phyloP scores from a whole-genome alignment of 371 early-diverging fungal species.

The Rhizomucor pusillus region DNA sequence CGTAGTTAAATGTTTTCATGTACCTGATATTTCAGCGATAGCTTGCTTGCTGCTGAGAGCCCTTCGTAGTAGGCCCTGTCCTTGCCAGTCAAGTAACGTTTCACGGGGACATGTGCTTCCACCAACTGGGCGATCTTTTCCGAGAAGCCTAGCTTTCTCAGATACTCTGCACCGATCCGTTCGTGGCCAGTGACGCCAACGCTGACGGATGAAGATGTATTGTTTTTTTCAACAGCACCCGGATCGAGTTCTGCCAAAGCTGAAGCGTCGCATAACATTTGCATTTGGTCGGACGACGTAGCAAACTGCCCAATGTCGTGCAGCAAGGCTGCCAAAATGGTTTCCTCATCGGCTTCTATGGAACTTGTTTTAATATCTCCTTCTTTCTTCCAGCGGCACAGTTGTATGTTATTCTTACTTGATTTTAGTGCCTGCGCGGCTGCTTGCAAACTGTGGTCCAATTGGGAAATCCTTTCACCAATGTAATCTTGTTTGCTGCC shows the following conservation, averaged over 20 bases:
- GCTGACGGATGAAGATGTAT: constrained; percentile 12
- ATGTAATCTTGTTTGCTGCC: constrained; percentile 53
- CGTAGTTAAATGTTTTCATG: no score
- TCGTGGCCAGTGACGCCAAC: constrained; percentile 53
- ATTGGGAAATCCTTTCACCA: constrained; percentile 53
- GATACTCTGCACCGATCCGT: constrained; percentile 48
- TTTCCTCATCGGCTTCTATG: constrained; percentile 46
- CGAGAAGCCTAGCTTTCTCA: constrained; percentile 48
- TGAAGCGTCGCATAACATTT: constrained; percentile 43
- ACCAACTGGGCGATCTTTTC: constrained; percentile 47
- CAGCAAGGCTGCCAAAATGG: constrained; percentile 49
- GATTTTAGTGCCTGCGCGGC: constrained; percentile 40
- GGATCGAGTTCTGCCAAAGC: constrained; percentile 22
- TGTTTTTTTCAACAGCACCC: constrained; percentile 1
- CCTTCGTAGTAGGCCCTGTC: constrained; percentile 38
- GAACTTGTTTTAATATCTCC: neutral
- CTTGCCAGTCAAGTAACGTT: constrained; percentile 51
- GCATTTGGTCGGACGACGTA: constrained; percentile 38
- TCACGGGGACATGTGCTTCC: constrained; percentile 54
- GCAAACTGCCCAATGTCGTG: constrained; percentile 61
- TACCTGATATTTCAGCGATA: constrained; percentile 53
- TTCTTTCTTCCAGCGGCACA: neutral
- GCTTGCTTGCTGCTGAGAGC: constrained; percentile 47
- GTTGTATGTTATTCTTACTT: constrained; percentile 9
- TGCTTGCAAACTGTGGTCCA: constrained; percentile 55